Conservation (phyloP, 305 asterid genomes). For the Fraxinus latifolia region DNA sequence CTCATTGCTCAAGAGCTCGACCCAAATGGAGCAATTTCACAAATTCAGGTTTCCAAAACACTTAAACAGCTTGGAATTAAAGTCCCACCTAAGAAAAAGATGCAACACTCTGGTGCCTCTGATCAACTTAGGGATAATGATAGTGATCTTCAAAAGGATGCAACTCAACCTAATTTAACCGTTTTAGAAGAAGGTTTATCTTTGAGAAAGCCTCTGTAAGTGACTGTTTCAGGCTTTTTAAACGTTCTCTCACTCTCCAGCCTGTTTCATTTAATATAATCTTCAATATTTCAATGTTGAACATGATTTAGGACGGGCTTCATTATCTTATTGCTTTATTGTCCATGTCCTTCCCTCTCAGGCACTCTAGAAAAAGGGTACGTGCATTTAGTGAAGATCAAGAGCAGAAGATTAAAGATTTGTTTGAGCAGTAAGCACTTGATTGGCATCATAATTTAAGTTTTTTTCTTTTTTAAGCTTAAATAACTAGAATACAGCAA, state of each 20-base stretch:
- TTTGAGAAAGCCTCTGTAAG: conserved; percentile 59
- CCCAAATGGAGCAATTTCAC: conserved; percentile 49
- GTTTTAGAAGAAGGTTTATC: conserved; percentile 38
- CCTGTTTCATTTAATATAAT: conserved; percentile 2
- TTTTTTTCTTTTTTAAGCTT: conserved; percentile 12
- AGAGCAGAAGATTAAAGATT: conserved; percentile 72
- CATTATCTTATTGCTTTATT: conserved; percentile 22
- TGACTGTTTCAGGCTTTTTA: conserved; percentile 23
- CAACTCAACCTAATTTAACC: conserved; percentile 28
- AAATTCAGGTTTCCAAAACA: conserved; percentile 44
- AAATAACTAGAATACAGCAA: conserved; percentile 12
- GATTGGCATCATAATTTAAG: conserved; percentile 7
- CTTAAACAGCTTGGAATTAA: conserved; percentile 59
- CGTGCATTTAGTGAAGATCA: conserved; percentile 66
- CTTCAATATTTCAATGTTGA: conserved; percentile 2
- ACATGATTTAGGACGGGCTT: conserved; percentile 7
- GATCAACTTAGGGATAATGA: conserved; percentile 28
- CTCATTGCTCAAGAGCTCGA: conserved; percentile 66
- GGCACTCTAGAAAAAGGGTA: conserved; percentile 75
- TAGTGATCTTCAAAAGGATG: conserved; percentile 26
- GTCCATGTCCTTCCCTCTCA: conserved; percentile 31
- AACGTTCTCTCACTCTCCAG: background rate
- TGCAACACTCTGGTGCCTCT: conserved; percentile 30
- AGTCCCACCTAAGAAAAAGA: conserved; percentile 50
- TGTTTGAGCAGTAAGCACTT: conserved; percentile 79